These are phyloP conservation scores for Rhodamnia argentea DNA, from an alignment of 345 rosid genomes.

Conservation along the genomic window DNA sequence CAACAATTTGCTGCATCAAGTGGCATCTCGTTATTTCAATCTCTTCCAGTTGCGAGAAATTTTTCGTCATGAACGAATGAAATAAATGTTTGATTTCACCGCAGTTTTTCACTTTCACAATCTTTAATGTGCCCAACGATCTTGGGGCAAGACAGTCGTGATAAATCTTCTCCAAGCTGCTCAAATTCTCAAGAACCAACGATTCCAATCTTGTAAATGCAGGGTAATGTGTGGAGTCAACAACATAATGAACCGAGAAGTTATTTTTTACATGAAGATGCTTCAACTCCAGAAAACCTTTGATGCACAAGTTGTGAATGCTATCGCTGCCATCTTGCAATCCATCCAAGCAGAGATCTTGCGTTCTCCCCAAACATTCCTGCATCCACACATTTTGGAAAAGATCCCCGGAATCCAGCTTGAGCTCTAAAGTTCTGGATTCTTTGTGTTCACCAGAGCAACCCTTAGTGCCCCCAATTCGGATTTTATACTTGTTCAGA, in stretches of 20 bases:
- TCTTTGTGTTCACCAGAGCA: background rate
- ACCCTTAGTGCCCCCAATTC: background rate
- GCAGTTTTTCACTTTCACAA: background rate
- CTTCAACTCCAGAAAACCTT: constrained; percentile 7
- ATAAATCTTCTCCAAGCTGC: constrained; percentile 10
- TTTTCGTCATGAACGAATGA: background rate
- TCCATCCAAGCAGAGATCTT: background rate
- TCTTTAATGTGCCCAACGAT: background rate
- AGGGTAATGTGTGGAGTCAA: background rate
- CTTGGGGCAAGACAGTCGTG: background rate
- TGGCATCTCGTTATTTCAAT: rapidly evolving
- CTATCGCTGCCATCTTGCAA: background rate
- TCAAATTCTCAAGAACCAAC: background rate
- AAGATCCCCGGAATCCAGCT: background rate
- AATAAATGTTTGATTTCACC: background rate
- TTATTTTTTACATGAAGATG: constrained; percentile 5
- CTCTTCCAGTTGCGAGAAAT: background rate
- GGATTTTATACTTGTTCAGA: background rate
- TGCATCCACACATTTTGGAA: background rate
- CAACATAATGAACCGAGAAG: background rate
- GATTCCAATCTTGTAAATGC: constrained; percentile 12
- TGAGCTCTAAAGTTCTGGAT: background rate
- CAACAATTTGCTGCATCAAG: rapidly evolving
- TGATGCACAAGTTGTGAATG: background rate
- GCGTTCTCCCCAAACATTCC: background rate